Conservation (phyloP, 2,329 filamentous ascomycete species). For the Calonectria henricotiae region DNA sequence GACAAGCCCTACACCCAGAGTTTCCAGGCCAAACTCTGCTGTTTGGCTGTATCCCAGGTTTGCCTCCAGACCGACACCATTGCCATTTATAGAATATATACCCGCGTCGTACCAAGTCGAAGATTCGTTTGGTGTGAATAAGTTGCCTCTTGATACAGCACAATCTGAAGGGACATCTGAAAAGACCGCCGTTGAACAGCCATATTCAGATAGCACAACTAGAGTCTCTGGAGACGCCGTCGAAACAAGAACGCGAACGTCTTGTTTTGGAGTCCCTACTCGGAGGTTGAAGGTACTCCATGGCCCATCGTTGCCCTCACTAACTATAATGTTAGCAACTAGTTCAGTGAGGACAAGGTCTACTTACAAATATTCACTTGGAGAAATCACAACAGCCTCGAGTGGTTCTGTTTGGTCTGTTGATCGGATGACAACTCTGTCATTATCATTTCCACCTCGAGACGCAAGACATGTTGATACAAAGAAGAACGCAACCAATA, state of each 20-base stretch:
- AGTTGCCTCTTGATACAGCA: conserved; percentile 16
- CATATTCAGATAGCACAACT: conserved; percentile 19
- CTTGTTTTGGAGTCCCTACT: conserved; percentile 24
- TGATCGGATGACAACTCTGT: not conserved
- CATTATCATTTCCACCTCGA: not conserved
- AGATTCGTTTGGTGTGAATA: conserved; percentile 16
- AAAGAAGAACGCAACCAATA: not conserved
- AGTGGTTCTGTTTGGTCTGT: not conserved
- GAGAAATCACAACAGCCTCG: conserved; percentile 7
- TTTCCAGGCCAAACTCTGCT: conserved; percentile 25
- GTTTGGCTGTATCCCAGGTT: conserved; percentile 16
- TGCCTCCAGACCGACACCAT: conserved; percentile 22
- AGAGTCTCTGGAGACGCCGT: conserved; percentile 19
- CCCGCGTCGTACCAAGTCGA: conserved; percentile 24
- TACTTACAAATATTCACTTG: conserved; percentile 26
- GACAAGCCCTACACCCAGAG: conserved; percentile 14
- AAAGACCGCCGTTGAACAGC: conserved; percentile 17
- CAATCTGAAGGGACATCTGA: conserved; percentile 17
- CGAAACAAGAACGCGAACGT: conserved; percentile 23
- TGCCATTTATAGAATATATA: conserved; percentile 5
- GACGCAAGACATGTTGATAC: not conserved
- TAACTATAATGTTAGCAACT: not conserved
- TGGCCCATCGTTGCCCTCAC: conserved; percentile 29
- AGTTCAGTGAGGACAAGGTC: no score
- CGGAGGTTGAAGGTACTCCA: conserved; percentile 29